Base-by-base conservation (phyloP, 352 stramenopile species). In the Pythium brassicae region DNA sequence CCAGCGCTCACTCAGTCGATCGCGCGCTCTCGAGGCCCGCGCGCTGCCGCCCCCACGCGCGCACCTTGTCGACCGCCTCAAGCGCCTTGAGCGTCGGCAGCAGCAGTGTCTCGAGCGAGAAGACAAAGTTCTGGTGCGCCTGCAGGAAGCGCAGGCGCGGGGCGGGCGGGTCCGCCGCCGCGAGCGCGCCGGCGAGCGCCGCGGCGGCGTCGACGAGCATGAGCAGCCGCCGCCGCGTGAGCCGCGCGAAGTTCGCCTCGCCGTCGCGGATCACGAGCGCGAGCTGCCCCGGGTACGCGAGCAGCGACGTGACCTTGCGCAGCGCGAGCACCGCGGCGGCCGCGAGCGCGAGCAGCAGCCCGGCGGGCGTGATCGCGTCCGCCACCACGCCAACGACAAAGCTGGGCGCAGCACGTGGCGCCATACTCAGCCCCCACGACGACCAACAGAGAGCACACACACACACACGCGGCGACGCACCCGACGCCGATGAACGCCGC, bases 211-310 rank as follows among this genome's bases (percentile, higher is more conserved):
- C 82, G 9, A 83, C 57, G 43, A 87, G 80, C 63, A 92, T 83
- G 22, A 80, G 72, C 7, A 95, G 57, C 9, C 82, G 76, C 6
- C 78, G 77, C 63, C 87, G 87, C 5, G 71, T 82, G 44, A 93
- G 65, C 9, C 79, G 69, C 45, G 81, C 77, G 26, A 92, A 95
- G 47, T 74, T 92, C 59, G 69, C 69, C 59, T 95, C 85, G 0
- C 83, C 83, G 53, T 95, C 85, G 49, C 85, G 75, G 43, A 87
- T 85, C 34, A 95, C 83, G 32, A 95, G 65, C 25, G 69, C 62
- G 25, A 95, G 60, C 37, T 95, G 85, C 2, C 85, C 85, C 0
- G 85, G 85, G 49, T 80, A 95, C 35, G 74, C 73, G 55, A 92
- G 69, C 34, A 87, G 63, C 22, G 74, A 78, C 25, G 77, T 69